Conservation (phyloP, 306 rosid species). For the Gastrolobium villosum region DNA sequence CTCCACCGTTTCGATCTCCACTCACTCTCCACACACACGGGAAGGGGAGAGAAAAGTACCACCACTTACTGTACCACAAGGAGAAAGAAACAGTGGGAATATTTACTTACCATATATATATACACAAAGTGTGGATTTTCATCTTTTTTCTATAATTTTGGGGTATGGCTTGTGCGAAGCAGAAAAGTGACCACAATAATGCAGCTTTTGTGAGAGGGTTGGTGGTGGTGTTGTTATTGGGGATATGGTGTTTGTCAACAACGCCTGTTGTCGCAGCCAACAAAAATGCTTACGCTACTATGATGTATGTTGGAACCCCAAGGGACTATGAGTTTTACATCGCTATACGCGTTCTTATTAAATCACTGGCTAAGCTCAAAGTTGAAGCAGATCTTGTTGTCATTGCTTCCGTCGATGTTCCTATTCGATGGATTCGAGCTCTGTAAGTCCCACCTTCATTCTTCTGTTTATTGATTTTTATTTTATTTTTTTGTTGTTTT, state of each 20-base stretch:
- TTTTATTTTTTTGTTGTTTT: not conserved
- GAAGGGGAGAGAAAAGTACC: no score
- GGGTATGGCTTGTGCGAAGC: conserved; percentile 35
- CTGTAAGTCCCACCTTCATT: conserved; percentile 60
- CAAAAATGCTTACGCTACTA: conserved; percentile 86
- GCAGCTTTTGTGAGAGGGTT: conserved; percentile 27
- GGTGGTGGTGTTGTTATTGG: conserved; percentile 1
- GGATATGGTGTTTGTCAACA: not conserved
- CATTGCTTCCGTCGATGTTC: conserved; percentile 90
- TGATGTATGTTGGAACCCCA: conserved; percentile 94
- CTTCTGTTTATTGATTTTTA: not conserved
- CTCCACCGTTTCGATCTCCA: no score
- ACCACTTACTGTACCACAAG: no score
- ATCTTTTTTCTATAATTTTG: not conserved
- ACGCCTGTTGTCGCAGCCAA: not conserved
- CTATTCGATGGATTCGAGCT: conserved; percentile 75
- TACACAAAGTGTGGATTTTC: no score
- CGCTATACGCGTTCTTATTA: conserved; percentile 76
- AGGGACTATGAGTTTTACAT: conserved; percentile 93
- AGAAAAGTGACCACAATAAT: not conserved
- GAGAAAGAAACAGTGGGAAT: no score
- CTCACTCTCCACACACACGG: no score
- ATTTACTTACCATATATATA: no score
- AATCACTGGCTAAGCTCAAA: conserved; percentile 67
- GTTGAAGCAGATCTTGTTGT: conserved; percentile 88